These are phyloP conservation scores for Fusarium guadeloupense DNA, from an alignment of 2,329 filamentous ascomycete species.

Conservation along the genomic window DNA sequence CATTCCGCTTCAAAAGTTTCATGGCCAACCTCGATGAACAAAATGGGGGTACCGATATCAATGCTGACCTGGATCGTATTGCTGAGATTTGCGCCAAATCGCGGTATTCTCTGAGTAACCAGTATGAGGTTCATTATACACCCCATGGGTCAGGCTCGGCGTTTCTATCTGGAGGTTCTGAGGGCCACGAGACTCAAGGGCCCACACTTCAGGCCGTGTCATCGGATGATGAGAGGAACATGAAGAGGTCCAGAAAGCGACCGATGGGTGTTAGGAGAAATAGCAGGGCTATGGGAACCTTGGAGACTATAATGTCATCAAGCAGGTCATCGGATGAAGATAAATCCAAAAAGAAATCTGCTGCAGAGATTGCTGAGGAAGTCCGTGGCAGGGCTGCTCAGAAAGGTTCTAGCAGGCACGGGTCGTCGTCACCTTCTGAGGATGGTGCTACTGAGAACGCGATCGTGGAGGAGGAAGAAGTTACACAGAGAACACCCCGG, in stretches of 20 bases:
- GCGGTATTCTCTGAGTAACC: slow-evolving; percentile 71
- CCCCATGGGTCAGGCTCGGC: slow-evolving; percentile 67
- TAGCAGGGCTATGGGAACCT: slow-evolving; percentile 67
- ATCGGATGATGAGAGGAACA: slow-evolving; percentile 63
- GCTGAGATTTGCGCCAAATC: slow-evolving; percentile 74
- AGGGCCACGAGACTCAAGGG: slow-evolving; percentile 51
- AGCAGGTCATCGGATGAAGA: slow-evolving; percentile 72
- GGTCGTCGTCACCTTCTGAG: slow-evolving; percentile 47
- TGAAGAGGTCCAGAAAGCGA: slow-evolving; percentile 52
- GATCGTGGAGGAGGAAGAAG: slow-evolving; percentile 26
- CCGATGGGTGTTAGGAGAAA: slow-evolving; percentile 55
- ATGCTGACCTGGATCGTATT: slow-evolving; percentile 69
- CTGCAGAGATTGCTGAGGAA: slow-evolving; percentile 64
- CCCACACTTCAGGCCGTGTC: slow-evolving; percentile 67
- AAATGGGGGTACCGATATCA: slow-evolving; percentile 57
- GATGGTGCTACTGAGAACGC: slow-evolving; percentile 44
- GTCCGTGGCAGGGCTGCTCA: slow-evolving; percentile 59
- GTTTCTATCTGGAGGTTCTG: slow-evolving; percentile 51
- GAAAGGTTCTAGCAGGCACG: slow-evolving; percentile 47
- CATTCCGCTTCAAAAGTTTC: slow-evolving; percentile 72
- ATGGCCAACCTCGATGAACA: slow-evolving; percentile 64
- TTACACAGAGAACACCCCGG: slow-evolving; percentile 30
- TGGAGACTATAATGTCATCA: slow-evolving; percentile 74
- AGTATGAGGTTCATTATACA: slow-evolving; percentile 72
- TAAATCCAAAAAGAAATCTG: slow-evolving; percentile 67